Conservation (phyloP, 2,329 filamentous ascomycete genomes). For the Septoria linicola region DNA sequence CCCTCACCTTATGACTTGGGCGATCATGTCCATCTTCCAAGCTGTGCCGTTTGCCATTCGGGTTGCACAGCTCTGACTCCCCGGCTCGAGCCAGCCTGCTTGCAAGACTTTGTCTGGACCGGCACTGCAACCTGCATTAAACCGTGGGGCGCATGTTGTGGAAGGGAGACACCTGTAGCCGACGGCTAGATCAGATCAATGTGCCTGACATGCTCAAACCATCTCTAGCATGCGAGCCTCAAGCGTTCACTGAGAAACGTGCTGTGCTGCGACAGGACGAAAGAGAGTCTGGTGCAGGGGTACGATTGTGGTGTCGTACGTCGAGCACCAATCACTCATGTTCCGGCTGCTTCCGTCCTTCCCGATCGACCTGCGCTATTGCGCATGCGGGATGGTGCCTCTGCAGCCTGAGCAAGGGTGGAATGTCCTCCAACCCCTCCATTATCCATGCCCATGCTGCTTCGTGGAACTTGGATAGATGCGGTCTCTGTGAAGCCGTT, state of each 20-base stretch:
- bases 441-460: too few relatives aligned
- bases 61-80: constrained; percentile 11
- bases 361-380: too few relatives aligned
- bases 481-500: background rate
- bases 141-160: constrained; percentile 2
- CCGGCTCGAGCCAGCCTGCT: constrained; percentile 15
- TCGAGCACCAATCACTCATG: too few relatives aligned
- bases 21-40: background rate
- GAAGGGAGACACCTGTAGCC: constrained; percentile 2
- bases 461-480: too few relatives aligned
- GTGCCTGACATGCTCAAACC: too few relatives aligned
- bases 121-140: constrained; percentile 3
- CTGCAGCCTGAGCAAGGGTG: too few relatives aligned
- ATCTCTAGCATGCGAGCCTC: too few relatives aligned
- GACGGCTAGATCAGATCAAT: background rate
- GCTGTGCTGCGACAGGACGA: background rate
- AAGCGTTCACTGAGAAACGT: background rate
- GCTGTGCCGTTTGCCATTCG: constrained; percentile 9
- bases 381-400: too few relatives aligned
- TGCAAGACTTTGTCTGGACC: constrained; percentile 1
- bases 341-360: too few relatives aligned
- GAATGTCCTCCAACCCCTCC: constrained; percentile 14
- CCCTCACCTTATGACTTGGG: background rate
- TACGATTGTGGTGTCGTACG: too few relatives aligned
- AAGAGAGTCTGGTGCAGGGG: too few relatives aligned